These are phyloP conservation scores for Pistacia atlantica DNA, from an alignment of 345 rosid species.

Conservation along the genomic window DNA sequence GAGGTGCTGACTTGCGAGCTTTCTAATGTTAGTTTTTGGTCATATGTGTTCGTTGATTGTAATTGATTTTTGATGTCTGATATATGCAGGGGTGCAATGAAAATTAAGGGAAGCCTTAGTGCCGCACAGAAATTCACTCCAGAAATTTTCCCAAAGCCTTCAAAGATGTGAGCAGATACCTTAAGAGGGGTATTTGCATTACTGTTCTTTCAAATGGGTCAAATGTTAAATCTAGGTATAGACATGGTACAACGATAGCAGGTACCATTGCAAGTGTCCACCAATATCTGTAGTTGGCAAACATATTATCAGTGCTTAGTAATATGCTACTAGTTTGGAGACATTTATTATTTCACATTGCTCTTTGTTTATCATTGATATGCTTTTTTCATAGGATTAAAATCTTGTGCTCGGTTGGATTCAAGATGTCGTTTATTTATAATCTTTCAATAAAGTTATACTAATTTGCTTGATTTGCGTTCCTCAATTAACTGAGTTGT, in stretches of 20 bases:
- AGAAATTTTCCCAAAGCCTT: conserved; percentile 92
- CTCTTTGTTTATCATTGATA: background rate
- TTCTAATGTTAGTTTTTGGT: background rate
- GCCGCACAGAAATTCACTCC: conserved; percentile 98
- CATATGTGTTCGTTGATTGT: background rate
- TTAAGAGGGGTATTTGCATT: conserved; percentile 2
- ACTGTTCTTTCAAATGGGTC: background rate
- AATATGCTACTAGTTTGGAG: conserved; percentile 1
- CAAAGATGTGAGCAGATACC: conserved; percentile 67
- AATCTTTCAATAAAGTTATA: background rate
- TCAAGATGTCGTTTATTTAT: background rate
- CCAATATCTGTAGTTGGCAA: background rate
- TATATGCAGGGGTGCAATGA: conserved; percentile 82
- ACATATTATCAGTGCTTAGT: background rate
- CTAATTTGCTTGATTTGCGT: background rate
- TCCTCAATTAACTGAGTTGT: background rate
- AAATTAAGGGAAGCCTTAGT: conserved; percentile 91
- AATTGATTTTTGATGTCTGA: conserved; percentile 4
- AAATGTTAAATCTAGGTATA: no score
- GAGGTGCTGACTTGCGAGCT: conserved; percentile 44
- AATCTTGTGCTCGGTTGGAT: background rate
- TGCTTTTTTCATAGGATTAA: background rate
- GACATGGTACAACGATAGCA: background rate
- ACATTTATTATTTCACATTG: background rate
- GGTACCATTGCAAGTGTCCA: conserved; percentile 6